A percentile compares a stretch with the other conserved stretches of the same genome.
Evolutionary conservation across 495 filamentous ascomycete genomes (phyloP).

Genomic region (Podospora comata): DNA sequence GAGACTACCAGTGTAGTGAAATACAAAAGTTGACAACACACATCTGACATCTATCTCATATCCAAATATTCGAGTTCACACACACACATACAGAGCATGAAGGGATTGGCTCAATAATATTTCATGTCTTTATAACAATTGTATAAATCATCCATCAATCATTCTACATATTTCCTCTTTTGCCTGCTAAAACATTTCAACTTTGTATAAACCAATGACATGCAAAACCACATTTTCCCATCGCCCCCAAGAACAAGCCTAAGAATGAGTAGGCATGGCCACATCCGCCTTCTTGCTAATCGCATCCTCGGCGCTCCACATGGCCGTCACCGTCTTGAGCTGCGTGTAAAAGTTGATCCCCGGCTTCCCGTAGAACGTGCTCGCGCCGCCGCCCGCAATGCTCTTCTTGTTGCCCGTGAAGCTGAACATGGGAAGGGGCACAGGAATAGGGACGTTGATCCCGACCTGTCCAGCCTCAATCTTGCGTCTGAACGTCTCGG

Average conservation of each 20-base stretch:
- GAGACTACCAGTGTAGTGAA: background rate
- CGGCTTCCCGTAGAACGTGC: constrained; percentile 91
- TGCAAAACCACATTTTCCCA: no score
- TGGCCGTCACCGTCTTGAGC: constrained; percentile 91
- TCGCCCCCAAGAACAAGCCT: background rate
- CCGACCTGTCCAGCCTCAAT: constrained; percentile 78
- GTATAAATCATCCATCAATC: background rate
- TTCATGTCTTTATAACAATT: background rate
- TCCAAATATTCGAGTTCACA: background rate
- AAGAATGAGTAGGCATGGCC: constrained; percentile 84
- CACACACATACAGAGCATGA: no score
- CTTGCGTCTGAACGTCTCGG: constrained; percentile 57
- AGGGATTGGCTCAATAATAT: background rate
- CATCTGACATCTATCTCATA: background rate
- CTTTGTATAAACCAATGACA: no score
- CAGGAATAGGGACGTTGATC: constrained; percentile 79
- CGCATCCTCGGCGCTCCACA: constrained; percentile 86
- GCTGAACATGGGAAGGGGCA: constrained; percentile 91
- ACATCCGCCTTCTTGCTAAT: constrained; percentile 76
- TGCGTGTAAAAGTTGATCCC: constrained; percentile 95
- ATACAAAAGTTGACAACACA: constrained; percentile 1
- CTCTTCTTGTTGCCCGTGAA: constrained; percentile 99
- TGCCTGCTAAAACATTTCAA: background rate
- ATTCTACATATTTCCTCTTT: background rate
- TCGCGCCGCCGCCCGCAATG: constrained; percentile 88